A percentile compares a stretch with the other conserved stretches of the same genome.
Evolutionary conservation across 768 basidiomycete genomes (phyloP).

Genomic region (Tulasnella sp.): DNA sequence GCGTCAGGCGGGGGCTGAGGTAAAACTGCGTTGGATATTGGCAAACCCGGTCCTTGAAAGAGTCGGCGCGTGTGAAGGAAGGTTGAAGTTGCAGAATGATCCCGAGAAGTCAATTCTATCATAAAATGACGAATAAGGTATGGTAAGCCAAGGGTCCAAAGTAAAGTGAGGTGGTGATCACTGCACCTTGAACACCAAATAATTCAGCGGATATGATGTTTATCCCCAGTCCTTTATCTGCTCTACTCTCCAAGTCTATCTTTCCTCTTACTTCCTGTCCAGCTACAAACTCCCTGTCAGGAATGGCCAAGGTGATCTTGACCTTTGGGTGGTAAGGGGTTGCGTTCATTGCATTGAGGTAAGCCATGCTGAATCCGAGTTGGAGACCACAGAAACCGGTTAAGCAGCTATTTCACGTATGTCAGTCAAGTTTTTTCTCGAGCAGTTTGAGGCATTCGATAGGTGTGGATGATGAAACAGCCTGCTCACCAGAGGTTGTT

Average conservation of each 20-base stretch:
- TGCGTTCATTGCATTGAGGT: conserved; percentile 73
- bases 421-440: too few relatives aligned
- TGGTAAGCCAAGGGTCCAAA: conserved; percentile 5
- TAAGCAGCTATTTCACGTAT: too few relatives aligned
- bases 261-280: conserved; percentile 57
- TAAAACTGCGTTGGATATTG: conserved; percentile 73
- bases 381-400: too few relatives aligned
- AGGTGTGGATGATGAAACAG: too few relatives aligned
- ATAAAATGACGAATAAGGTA: conserved; percentile 9
- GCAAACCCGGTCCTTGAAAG: conserved; percentile 71
- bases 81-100: conserved; percentile 67
- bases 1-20: conserved; percentile 41
- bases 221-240: conserved; percentile 55
- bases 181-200: conserved; percentile 54
- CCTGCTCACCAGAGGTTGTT: too few relatives aligned
- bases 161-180: background rate
- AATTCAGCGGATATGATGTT: conserved; percentile 67
- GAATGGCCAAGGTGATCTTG: conserved; percentile 48
- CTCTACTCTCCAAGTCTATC: conserved; percentile 66
- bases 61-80: conserved; percentile 57
- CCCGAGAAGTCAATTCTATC: conserved; percentile 59
- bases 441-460: too few relatives aligned
- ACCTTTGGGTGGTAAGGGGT: conserved; percentile 68
- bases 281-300: conserved; percentile 49
- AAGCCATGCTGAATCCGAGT: background rate